These are phyloP conservation scores for Fraxinus cuspidata DNA, from an alignment of 257 asterid species.

Conservation along the genomic window DNA sequence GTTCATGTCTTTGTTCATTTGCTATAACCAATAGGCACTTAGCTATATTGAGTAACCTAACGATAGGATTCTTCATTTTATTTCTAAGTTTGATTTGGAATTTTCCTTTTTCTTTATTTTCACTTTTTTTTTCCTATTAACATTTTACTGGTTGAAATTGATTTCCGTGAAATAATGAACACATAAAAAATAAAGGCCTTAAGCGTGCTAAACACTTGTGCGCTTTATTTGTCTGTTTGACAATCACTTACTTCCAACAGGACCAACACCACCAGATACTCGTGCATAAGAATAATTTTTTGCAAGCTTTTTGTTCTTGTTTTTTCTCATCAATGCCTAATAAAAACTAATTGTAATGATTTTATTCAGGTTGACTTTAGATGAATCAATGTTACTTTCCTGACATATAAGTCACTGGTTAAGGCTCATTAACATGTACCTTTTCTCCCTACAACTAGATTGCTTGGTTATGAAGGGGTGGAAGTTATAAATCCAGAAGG, in stretches of 20 bases:
- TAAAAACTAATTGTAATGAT: neutral
- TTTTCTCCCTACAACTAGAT: constrained; percentile 38
- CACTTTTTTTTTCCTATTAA: constrained; percentile 4
- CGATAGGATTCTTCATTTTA: neutral
- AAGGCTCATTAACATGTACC: constrained; percentile 11
- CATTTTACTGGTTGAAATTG: constrained; percentile 1
- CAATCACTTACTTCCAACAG: neutral
- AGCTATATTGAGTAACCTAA: neutral
- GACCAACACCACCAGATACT: neutral
- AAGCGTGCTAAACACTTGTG: neutral
- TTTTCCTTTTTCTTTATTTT: neutral
- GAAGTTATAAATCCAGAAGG: constrained; percentile 99
- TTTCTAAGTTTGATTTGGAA: neutral
- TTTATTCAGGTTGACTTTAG: neutral
- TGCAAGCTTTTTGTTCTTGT: neutral
- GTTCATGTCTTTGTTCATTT: constrained; percentile 1
- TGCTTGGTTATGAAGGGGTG: constrained; percentile 87
- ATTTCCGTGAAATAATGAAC: neutral
- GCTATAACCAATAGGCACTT: neutral
- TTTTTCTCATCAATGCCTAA: neutral
- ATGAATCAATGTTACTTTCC: constrained; percentile 2
- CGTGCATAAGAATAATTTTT: neutral
- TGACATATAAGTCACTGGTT: neutral
- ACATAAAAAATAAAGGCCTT: neutral
- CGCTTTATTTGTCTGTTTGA: neutral